Evolutionary conservation across 2,329 filamentous ascomycete species (phyloP).

Genomic region (Aspergillus sp.): DNA sequence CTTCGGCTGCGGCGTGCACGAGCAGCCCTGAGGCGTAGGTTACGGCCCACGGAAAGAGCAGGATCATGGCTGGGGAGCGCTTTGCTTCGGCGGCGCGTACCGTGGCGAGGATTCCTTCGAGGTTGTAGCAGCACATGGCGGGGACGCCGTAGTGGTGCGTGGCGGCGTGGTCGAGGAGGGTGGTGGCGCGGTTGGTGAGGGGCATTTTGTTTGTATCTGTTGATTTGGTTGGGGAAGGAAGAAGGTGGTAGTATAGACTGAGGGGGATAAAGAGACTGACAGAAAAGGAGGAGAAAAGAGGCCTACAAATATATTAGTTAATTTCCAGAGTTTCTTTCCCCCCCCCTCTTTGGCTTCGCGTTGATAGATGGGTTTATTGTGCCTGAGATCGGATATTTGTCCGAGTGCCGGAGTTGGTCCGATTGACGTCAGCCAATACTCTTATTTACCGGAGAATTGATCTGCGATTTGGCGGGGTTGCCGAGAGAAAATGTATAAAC

Average conservation of each 20-base stretch:
- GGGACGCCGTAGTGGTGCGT: slow-evolving; percentile 59
- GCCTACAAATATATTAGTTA: background rate
- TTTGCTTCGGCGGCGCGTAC: slow-evolving; percentile 69
- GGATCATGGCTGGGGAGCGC: slow-evolving; percentile 66
- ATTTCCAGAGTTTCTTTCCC: background rate
- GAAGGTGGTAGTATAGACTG: background rate
- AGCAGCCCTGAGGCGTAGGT: slow-evolving; percentile 61
- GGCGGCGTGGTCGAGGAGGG: slow-evolving; percentile 58
- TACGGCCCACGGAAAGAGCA: slow-evolving; percentile 73
- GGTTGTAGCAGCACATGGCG: slow-evolving; percentile 66
- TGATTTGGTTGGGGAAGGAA: background rate
- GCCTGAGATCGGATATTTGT: background rate
- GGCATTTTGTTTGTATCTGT: slow-evolving; percentile 33
- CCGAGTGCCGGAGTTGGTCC: slow-evolving; percentile 7
- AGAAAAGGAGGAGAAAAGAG: no score
- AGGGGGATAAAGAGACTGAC: background rate
- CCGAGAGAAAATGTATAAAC: background rate
- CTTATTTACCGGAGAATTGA: no score
- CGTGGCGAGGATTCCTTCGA: slow-evolving; percentile 69
- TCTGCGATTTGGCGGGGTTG: background rate
- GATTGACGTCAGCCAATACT: slow-evolving; percentile 1
- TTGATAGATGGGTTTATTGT: background rate
- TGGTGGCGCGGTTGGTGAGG: slow-evolving; percentile 51
- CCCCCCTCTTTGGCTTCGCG: background rate
- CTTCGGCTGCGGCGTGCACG: slow-evolving; percentile 56